Evolutionary conservation across 2,329 filamentous ascomycete genomes (phyloP), one percentile per base, ranked within the genome.

Genomic region (Cercospora brassicicola): DNA sequence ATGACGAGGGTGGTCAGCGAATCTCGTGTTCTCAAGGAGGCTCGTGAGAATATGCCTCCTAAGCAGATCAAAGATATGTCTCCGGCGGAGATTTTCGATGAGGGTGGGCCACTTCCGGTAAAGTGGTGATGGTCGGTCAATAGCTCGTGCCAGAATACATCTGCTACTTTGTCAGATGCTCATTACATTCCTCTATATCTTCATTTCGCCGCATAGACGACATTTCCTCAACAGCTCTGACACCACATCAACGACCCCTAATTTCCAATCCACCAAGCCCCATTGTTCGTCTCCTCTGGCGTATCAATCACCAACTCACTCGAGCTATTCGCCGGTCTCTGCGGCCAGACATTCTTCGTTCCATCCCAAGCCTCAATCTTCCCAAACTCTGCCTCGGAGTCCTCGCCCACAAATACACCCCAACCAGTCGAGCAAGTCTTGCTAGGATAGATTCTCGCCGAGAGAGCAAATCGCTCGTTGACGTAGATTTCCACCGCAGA

Each of bases 401-500:
- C 79, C 7, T 77, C 73, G 4, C 69, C 78, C 26, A 82, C 77
- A 70, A 79, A 84, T 45, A 84, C 73, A 51, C 82, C 81, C 45
- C 80, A 79, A 6, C 79, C 80, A 1, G 78, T 81, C 64, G 80
- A 82, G 71, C 82, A 83, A 23, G 74, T 76, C 66, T 80, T 79
- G 33, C 75, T 76, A 10, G 82, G 83, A 69, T 84, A 85, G 55
- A 84, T 81, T 42, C 83, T 78, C 4, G 82, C 83, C 0, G 78
- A 75, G 42, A 80, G 70, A 1, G 78, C 77, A 20, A 80, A 80
- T n/a, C 79, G 74, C 33, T 79, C 81, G 67, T 84, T 84, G 51
- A 83, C 74, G 69, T 82, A 83, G 28, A 85, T 72, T 73, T 85
- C 83, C 0, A 84, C 73, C 26, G 84, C 74, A 0, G 80, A 82